Percentiles rank a stretch among this genome's conserved stretches.
Conservation (phyloP, 1,284 basidiomycete species). For the Vanrija sp. region DNA sequence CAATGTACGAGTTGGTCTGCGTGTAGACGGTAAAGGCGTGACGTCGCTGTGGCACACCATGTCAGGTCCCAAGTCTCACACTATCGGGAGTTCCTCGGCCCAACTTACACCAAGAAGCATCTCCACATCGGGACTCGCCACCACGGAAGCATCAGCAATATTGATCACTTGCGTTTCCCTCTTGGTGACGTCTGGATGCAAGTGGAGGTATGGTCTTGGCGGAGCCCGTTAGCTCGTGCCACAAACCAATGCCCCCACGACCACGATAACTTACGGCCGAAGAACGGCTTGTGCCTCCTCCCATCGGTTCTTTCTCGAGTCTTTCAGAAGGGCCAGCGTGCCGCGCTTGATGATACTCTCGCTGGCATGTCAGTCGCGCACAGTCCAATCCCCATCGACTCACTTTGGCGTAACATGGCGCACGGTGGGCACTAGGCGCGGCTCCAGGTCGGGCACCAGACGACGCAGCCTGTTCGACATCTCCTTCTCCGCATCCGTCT, state of each 20-base stretch:
- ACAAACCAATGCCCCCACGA: no score
- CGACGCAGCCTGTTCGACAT: slow-evolving; percentile 52
- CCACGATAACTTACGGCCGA: slow-evolving; percentile 59
- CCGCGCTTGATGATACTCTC: slow-evolving; percentile 81
- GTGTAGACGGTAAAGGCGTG: slow-evolving; percentile 85
- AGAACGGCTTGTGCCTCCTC: slow-evolving; percentile 80
- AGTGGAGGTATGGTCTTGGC: slow-evolving; percentile 77
- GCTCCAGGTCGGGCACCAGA: slow-evolving; percentile 50
- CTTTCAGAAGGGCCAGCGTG: slow-evolving; percentile 68
- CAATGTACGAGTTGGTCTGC: slow-evolving; percentile 79
- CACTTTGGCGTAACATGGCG: slow-evolving; percentile 3
- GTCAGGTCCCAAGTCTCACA: neutral
- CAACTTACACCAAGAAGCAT: slow-evolving; percentile 70
- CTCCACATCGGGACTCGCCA: slow-evolving; percentile 82
- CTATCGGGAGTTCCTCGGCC: neutral
- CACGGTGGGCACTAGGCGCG: slow-evolving; percentile 41
- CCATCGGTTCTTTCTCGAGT: slow-evolving; percentile 78
- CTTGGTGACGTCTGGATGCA: slow-evolving; percentile 77
- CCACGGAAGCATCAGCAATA: slow-evolving; percentile 76
- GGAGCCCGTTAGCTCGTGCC: neutral
- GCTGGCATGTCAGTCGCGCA: slow-evolving; percentile 48
- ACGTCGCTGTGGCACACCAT: slow-evolving; percentile 58
- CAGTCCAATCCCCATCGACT: neutral
- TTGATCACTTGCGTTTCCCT: slow-evolving; percentile 79
- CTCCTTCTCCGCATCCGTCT: slow-evolving; percentile 51